Base-by-base conservation (phyloP, 2,329 filamentous ascomycete genomes). In the Trichophyton schoenleinii region DNA sequence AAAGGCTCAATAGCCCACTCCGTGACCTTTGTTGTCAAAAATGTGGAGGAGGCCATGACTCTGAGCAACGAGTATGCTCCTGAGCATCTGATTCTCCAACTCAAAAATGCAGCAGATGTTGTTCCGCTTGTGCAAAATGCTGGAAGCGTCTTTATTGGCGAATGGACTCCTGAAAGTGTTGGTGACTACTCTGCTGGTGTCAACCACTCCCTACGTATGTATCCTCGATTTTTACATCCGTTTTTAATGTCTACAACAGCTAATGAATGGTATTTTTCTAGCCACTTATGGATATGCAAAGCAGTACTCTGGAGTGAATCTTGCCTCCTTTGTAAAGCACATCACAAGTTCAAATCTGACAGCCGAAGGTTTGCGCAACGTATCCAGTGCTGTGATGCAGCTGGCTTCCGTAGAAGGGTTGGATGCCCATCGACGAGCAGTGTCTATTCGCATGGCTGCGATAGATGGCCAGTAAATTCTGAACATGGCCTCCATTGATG, bases 151-250 rank as follows among this genome's bases (percentile, higher is more conserved):
- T 99, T 99, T 72, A 86, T 97, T 66, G 94, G 94, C 8, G 81
- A 88, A 66, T 99, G 94, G 94, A 97, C 94, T 0, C 94, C 94
- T 4, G 94, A 99, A 77, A 95, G 89, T 73, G 94, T 99, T 2
- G 94, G 94, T 53, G 94, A 99, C 73, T 99, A 99, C 78, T 96
- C 91, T 65, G 94, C 94, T 60, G 94, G 94, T 70, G 94, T 99
- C 48, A 99, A 99, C 74, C 94, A 99, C 79, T 95, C 89, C 62
- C 79, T 99, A 66, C 94, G 91, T 95, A 87, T 83, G 89, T 87
- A 42, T 6, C 34, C 18, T 22, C 18, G n/a, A 20, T 44, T 44
- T n/a, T n/a, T 20, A 44, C n/a, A 44, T n/a, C n/a, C 18, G n/a
- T 44, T 15, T n/a, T 6, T 8, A n/a, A n/a, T n/a, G 41, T 44